Percentiles rank a stretch among this genome's conserved stretches.
These are phyloP conservation scores for Secale cereale DNA, from an alignment of 176 grass and related monocot genomes.

Conservation along the genomic window DNA sequence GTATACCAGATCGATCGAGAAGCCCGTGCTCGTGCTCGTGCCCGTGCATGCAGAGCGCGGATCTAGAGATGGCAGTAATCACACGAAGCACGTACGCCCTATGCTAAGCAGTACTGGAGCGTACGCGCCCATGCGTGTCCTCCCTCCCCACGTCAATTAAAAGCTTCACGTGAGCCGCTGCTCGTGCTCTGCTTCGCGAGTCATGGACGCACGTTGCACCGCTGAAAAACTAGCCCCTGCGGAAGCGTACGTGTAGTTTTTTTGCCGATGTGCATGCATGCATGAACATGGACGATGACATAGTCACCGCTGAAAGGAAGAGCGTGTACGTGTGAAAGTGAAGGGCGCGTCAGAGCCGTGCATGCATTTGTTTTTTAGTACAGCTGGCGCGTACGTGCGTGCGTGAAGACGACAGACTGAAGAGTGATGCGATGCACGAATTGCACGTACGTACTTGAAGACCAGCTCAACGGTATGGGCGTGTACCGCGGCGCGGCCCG, in stretches of 20 bases:
- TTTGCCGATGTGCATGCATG: background rate
- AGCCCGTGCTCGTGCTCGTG: background rate
- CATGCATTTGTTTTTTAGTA: too few species aligned
- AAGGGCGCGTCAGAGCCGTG: background rate
- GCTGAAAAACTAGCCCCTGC: background rate
- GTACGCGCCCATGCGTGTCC: background rate
- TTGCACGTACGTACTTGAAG: background rate
- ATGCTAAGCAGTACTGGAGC: background rate
- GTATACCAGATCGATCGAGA: background rate
- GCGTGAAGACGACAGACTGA: too few species aligned
- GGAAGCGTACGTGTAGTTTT: background rate
- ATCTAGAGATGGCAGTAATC: background rate
- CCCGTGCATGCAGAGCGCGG: background rate
- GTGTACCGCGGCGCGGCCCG: background rate
- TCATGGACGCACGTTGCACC: background rate
- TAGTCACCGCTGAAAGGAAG: background rate
- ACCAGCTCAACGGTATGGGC: background rate
- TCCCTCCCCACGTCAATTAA: background rate
- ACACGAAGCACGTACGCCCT: background rate
- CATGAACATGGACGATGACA: background rate
- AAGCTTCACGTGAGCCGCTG: constrained; percentile 23
- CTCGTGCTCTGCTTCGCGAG: background rate
- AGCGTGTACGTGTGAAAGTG: background rate
- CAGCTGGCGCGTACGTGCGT: too few species aligned
- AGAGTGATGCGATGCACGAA: too few species aligned